Conservation (phyloP, 2,329 filamentous ascomycete genomes). For the Helminthosporium solani region DNA sequence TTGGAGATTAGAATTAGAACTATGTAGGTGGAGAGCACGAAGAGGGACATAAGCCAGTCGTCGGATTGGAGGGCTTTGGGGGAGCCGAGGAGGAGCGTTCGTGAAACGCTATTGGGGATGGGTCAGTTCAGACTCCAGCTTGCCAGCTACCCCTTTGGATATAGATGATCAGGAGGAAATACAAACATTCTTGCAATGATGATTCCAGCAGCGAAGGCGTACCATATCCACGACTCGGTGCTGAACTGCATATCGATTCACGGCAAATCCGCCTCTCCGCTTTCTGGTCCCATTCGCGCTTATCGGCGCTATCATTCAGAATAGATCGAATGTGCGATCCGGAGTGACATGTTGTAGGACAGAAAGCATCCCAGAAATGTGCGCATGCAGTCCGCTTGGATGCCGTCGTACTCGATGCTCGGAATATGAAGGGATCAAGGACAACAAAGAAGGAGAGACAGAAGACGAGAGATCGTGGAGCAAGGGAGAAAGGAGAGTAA, state of each 20-base stretch:
- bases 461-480: background rate
- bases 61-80: conserved; percentile 54
- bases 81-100: conserved; percentile 49
- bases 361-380: conserved; percentile 1
- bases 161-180: conserved; percentile 1
- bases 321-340: background rate
- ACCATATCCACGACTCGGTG: conserved; percentile 52
- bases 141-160: conserved; percentile 2
- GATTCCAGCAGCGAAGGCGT: conserved; percentile 43
- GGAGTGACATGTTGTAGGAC: conserved; percentile 4
- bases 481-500: background rate
- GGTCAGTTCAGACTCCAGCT: conserved; percentile 1
- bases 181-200: conserved; percentile 47
- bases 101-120: conserved; percentile 42
- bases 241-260: conserved; percentile 24
- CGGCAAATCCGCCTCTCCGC: background rate
- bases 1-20: conserved; percentile 52
- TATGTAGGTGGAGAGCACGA: conserved; percentile 53
- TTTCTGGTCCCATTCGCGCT: background rate
- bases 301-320: conserved; percentile 1
- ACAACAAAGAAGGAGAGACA: background rate
- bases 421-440: background rate
- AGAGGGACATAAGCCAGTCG: conserved; percentile 57
- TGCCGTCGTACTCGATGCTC: background rate
- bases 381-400: background rate